Base-by-base conservation (phyloP, 345 rosid genomes). In the Clausena lansium region DNA sequence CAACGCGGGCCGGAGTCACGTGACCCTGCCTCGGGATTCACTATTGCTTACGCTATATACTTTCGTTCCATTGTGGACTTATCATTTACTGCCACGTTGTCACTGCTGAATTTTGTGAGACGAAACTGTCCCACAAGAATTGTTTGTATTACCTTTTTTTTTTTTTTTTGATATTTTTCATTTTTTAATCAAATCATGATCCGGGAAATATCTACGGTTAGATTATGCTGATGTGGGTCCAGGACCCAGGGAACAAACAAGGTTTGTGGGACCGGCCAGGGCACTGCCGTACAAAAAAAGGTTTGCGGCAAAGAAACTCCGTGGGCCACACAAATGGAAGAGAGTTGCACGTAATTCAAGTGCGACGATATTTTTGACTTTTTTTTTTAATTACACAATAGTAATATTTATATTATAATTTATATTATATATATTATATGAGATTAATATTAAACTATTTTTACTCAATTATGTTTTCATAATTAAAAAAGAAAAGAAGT, bases 21-120 rank as follows among this genome's bases (percentile, higher is more conserved):
- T 90, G 93, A 85, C 36, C n/a, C 54, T 74, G 86, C 77, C 69
- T 86, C 0, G 89, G 86, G 82, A 84, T 88, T 73, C 75, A 28
- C 60, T 28, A 25, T 14, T 39, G 39, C 66, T 33, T 50, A 52
- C 61, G 32, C 47, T 7, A 2, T 61, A 50, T 66, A 22, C 76
- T 61, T 76, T 80, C 20, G 25, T 67, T 7, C 32, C 0, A 1
- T 17, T 30, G 22, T 57, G 78, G 81, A 24, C 78, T 41, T 13
- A 76, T 84, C 2, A 67, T 52, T 59, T 14, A 22, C 5, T 45
- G 79, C 82, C 91, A 88, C 86, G 85, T 70, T 36, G 58, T 30
- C 17, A 0, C 1, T 28, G 28, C 76, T 69, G 69, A 75, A 76
- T 74, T 77, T 32, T n/a, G 0, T 1, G 4, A 47, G 72, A 81